Evolutionary conservation across 1,284 basidiomycete species (phyloP).

Genomic region (Polyporus tsugae): DNA sequence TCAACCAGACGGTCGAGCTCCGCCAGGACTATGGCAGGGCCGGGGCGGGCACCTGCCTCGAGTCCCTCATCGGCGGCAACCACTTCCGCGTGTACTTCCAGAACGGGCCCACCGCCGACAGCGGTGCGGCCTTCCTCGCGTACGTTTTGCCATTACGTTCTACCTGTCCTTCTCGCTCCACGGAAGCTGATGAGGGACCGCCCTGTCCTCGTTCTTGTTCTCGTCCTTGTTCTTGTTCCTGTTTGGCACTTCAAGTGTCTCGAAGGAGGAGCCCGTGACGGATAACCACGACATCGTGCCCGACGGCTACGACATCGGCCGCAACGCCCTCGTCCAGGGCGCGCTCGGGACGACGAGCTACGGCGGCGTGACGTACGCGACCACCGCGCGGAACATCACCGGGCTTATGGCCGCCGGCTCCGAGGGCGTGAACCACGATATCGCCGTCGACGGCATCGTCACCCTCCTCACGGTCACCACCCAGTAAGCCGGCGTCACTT

Average conservation of each 20-base stretch:
- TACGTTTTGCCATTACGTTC: slow-evolving; percentile 43
- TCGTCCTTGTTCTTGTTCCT: background rate
- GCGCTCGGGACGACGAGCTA: slow-evolving; percentile 55
- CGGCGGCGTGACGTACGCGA: slow-evolving; percentile 57
- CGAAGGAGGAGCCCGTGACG: slow-evolving; percentile 59
- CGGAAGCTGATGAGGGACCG: background rate
- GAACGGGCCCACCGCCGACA: slow-evolving; percentile 67
- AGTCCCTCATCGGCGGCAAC: slow-evolving; percentile 70
- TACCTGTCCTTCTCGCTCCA: background rate
- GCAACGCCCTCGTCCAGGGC: slow-evolving; percentile 50
- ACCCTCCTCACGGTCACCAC: slow-evolving; percentile 55
- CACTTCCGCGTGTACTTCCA: slow-evolving; percentile 79
- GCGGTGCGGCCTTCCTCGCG: slow-evolving; percentile 75
- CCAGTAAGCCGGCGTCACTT: slow-evolving; percentile 26
- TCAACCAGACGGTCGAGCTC: slow-evolving; percentile 69
- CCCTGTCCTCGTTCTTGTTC: background rate
- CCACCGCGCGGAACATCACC: slow-evolving; percentile 53
- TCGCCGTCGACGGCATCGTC: slow-evolving; percentile 57
- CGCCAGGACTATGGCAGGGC: slow-evolving; percentile 71
- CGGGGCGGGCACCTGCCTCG: slow-evolving; percentile 67
- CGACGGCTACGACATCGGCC: slow-evolving; percentile 64
- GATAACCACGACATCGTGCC: slow-evolving; percentile 59
- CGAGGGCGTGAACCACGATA: slow-evolving; percentile 57
- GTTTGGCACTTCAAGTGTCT: slow-evolving; percentile 51
- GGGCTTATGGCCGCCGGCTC: slow-evolving; percentile 61